These are phyloP conservation scores for Plantago major DNA, from an alignment of 257 asterid species.

Conservation along the genomic window DNA sequence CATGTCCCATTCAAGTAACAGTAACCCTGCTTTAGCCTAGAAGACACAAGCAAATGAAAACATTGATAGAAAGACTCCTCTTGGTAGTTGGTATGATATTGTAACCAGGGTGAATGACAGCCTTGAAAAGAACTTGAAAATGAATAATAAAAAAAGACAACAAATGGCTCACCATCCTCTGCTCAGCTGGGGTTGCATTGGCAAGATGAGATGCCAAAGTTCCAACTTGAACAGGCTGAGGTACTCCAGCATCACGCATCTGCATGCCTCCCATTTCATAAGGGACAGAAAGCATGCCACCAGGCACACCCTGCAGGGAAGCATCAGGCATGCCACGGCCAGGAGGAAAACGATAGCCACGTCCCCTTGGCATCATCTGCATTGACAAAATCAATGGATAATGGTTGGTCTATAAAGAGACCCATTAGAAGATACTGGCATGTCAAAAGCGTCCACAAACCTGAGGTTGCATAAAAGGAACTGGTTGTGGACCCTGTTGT, in stretches of 20 bases:
- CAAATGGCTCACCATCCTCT: constrained; percentile 65
- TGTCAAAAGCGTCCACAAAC: constrained; percentile 21
- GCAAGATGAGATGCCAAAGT: constrained; percentile 95
- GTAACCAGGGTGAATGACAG: too few relatives aligned
- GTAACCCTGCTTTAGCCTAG: too few relatives aligned
- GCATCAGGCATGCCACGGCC: constrained; percentile 74
- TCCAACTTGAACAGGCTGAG: constrained; percentile 74
- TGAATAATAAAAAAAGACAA: background rate
- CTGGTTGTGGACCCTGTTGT: constrained; percentile 84
- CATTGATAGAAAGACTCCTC: too few relatives aligned
- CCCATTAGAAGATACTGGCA: background rate
- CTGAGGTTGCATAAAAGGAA: constrained; percentile 85
- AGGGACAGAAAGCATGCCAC: constrained; percentile 74
- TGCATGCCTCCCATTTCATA: constrained; percentile 82
- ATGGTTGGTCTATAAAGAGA: background rate
- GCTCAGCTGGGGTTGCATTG: constrained; percentile 80
- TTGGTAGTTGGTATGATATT: too few relatives aligned
- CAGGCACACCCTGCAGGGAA: constrained; percentile 56
- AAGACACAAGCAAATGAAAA: too few relatives aligned
- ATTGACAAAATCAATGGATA: constrained; percentile 1
- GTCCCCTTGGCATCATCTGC: constrained; percentile 90
- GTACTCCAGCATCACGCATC: constrained; percentile 61
- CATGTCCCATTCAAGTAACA: too few relatives aligned
- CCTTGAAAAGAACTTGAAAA: too few relatives aligned
- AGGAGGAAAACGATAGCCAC: constrained; percentile 71